Conservation (phyloP, 1,139 yeast species). For the Yamadazyma diddensiae region DNA sequence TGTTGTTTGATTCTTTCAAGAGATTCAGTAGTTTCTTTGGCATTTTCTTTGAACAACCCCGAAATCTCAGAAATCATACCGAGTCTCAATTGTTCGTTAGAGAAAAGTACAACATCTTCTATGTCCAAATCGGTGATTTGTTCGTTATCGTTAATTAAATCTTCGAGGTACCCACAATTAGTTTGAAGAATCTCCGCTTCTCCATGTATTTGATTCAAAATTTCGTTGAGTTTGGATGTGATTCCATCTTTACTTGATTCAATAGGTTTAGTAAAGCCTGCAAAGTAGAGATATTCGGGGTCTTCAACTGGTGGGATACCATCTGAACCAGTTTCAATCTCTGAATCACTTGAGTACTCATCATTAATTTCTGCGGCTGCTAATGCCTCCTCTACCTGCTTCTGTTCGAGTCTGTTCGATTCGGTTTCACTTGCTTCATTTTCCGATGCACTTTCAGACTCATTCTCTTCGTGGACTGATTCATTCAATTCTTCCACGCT, state of each 20-base stretch:
- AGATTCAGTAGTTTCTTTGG: neutral
- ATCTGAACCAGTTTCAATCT: slow-evolving; percentile 1
- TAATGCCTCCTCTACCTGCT: slow-evolving; percentile 6
- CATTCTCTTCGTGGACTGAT: slow-evolving; percentile 6
- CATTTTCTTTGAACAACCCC: neutral
- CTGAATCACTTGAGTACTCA: too few species aligned
- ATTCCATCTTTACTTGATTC: slow-evolving; percentile 6
- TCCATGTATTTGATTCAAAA: slow-evolving; percentile 20
- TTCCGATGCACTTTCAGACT: slow-evolving; percentile 4
- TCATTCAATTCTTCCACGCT: slow-evolving; percentile 7
- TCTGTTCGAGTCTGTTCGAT: slow-evolving; percentile 1
- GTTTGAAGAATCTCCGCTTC: neutral
- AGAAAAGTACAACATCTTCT: slow-evolving; percentile 8
- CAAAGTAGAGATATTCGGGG: slow-evolving; percentile 4
- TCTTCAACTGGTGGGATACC: neutral
- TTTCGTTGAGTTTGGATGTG: slow-evolving; percentile 14
- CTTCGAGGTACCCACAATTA: neutral
- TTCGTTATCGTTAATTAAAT: slow-evolving; percentile 1
- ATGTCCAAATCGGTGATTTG: neutral
- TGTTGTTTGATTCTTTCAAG: neutral
- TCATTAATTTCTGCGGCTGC: slow-evolving; percentile 1
- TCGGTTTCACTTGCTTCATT: slow-evolving; percentile 1
- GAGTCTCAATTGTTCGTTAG: slow-evolving; percentile 12
- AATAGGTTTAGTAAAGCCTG: slow-evolving; percentile 6
- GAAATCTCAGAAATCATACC: slow-evolving; percentile 11